Percentiles rank a stretch among this genome's conserved stretches.
Evolutionary conservation across 495 filamentous ascomycete species (phyloP).

Genomic region (Mytilinidion resinicola): DNA sequence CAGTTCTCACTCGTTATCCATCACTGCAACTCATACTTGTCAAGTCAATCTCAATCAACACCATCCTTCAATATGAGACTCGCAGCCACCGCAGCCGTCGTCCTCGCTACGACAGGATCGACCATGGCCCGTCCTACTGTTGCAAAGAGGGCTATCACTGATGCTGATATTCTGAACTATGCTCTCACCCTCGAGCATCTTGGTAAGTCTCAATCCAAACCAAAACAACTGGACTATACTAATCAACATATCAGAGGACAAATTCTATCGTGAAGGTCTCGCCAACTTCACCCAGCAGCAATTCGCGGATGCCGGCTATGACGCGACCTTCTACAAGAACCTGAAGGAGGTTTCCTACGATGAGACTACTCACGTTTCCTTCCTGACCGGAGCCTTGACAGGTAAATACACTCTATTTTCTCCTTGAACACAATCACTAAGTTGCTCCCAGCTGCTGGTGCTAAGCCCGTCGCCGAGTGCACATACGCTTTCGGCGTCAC

Average conservation of each 20-base stretch:
- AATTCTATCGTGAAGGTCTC: conserved; percentile 52
- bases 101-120: no score
- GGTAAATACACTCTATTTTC: conserved; percentile 18
- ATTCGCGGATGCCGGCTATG: conserved; percentile 49
- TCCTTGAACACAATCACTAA: conserved; percentile 1
- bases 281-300: conserved; percentile 47
- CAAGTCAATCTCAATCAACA: no score
- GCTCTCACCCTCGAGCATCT: conserved; percentile 46
- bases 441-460: conserved; percentile 38
- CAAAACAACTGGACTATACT: not conserved
- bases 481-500: conserved; percentile 53
- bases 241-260: conserved; percentile 30
- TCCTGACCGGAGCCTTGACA: conserved; percentile 48
- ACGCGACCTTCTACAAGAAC: conserved; percentile 46
- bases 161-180: conserved; percentile 32
- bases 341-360: conserved; percentile 46
- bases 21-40: no score
- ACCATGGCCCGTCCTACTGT: not conserved
- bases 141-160: not conserved
- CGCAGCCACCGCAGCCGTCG: no score
- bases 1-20: no score
- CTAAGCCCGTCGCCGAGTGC: conserved; percentile 46
- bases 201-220: conserved; percentile 11
- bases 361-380: conserved; percentile 53
- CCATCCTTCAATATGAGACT: no score